phyloP scores from a whole-genome alignment of 2,329 filamentous ascomycete species.

The Stachybotrys chlorohalonatus region DNA sequence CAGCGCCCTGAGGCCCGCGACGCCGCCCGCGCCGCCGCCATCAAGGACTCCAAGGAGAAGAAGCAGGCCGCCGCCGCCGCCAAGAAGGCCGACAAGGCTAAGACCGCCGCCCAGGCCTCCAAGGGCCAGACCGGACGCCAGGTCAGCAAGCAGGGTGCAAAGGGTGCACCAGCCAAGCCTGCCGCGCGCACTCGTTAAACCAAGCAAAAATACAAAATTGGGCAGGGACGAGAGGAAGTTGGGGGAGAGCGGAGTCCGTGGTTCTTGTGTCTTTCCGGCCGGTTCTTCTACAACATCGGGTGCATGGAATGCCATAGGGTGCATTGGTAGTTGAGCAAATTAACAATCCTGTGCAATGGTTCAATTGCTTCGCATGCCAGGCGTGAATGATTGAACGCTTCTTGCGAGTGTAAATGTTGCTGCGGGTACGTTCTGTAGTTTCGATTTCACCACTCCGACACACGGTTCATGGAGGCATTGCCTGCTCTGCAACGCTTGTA shows the following conservation, averaged over 20 bases:
- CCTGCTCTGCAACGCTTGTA: no score
- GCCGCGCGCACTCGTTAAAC: conserved; percentile 70
- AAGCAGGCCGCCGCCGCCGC: conserved; percentile 75
- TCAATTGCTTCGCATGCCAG: neutral
- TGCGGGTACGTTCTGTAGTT: no score
- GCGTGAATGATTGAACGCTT: neutral
- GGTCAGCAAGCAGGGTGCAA: conserved; percentile 93
- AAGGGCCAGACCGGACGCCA: conserved; percentile 75
- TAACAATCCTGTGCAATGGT: conserved; percentile 27
- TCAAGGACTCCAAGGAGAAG: conserved; percentile 99
- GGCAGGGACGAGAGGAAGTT: neutral
- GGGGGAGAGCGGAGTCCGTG: conserved; percentile 24
- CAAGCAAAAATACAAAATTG: conserved; percentile 13
- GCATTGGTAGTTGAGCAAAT: conserved; percentile 32
- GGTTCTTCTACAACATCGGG: conserved; percentile 32
- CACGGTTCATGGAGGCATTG: no score
- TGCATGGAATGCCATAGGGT: conserved; percentile 32
- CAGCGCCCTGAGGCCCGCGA: conserved; percentile 92
- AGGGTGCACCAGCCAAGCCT: conserved; percentile 82
- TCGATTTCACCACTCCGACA: no score
- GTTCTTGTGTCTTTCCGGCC: conserved; percentile 34
- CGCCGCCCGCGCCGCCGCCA: conserved; percentile 80
- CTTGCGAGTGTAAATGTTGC: no score
- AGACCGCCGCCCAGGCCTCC: conserved; percentile 64
- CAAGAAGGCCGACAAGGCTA: conserved; percentile 99